Conservation (phyloP, 345 rosid genomes). For the Aquilaria malaccensis region DNA sequence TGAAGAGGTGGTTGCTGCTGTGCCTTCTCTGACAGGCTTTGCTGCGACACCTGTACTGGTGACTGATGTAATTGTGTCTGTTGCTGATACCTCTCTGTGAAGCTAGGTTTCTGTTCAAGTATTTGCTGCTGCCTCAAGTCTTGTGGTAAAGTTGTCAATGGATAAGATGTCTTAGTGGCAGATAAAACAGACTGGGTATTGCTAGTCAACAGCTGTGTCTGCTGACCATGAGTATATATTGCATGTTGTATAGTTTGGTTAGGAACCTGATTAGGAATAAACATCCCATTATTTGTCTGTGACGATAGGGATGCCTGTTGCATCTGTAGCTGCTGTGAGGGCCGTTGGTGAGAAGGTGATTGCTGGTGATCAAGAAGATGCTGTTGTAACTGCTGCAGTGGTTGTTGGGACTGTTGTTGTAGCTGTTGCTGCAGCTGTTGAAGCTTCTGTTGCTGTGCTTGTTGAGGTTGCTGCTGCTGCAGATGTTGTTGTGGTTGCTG, state of each 20-base stretch:
- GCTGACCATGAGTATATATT: constrained; percentile 49
- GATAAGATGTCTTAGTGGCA: constrained; percentile 44
- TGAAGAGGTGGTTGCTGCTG: constrained; percentile 52
- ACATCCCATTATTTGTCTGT: constrained; percentile 36
- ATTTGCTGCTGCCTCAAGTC: constrained; percentile 55
- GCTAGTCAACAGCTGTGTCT: constrained; percentile 42
- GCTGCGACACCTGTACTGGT: constrained; percentile 44
- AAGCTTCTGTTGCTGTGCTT: constrained; percentile 25
- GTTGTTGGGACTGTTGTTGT: constrained; percentile 28
- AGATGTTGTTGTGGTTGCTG: constrained; percentile 34
- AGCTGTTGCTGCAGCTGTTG: constrained; percentile 29
- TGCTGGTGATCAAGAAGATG: constrained; percentile 23
- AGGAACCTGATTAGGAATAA: constrained; percentile 38
- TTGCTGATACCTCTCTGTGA: constrained; percentile 50
- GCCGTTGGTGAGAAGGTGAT: constrained; percentile 28
- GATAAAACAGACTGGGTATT: constrained; percentile 31
- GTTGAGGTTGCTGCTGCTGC: constrained; percentile 24
- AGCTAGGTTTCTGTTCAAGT: constrained; percentile 60
- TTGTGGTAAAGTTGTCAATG: constrained; percentile 48
- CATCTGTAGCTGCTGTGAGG: constrained; percentile 25
- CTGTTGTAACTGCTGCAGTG: constrained; percentile 20
- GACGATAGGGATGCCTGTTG: constrained; percentile 38
- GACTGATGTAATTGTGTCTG: constrained; percentile 60
- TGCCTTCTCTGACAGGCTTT: constrained; percentile 45
- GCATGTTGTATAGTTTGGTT: constrained; percentile 45